Evolutionary conservation across 2,329 filamentous ascomycete species (phyloP).

Genomic region (Trichoderma harzianum): DNA sequence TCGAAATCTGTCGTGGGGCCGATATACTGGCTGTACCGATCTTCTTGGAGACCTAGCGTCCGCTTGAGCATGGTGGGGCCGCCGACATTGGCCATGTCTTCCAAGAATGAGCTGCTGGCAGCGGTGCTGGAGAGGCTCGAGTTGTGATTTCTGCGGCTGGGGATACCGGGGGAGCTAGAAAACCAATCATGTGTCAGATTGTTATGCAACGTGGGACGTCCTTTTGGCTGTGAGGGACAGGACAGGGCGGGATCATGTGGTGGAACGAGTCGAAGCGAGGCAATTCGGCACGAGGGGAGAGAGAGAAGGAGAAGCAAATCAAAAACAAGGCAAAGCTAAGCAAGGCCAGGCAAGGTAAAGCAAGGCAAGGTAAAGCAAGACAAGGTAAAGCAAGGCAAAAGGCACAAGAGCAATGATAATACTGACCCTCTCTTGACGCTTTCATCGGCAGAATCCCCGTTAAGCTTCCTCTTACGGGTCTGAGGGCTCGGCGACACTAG

Average conservation of each 20-base stretch:
- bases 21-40: conserved; percentile 79
- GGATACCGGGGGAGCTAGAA: conserved; percentile 53
- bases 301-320: neutral
- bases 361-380: neutral
- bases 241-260: neutral
- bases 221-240: neutral
- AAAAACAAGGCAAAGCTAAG: neutral
- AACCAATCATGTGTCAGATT: conserved; percentile 45
- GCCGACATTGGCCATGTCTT: conserved; percentile 69
- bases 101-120: conserved; percentile 60
- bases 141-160: conserved; percentile 50
- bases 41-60: conserved; percentile 71
- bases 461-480: conserved; percentile 75
- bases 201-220: conserved; percentile 30
- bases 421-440: conserved; percentile 69
- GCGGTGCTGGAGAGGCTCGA: conserved; percentile 60
- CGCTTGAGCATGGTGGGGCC: conserved; percentile 63
- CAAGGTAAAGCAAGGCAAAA: conserved; percentile 2
- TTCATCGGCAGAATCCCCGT: conserved; percentile 60
- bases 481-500: conserved; percentile 68
- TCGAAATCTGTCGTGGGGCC: conserved; percentile 81
- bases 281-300: neutral
- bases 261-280: neutral
- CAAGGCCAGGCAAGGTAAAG: neutral
- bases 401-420: conserved; percentile 6